Percentiles rank a stretch among this genome's conserved stretches.
phyloP scores from a whole-genome alignment of 108 stramenopile genomes.

The Conticribra guillardii region DNA sequence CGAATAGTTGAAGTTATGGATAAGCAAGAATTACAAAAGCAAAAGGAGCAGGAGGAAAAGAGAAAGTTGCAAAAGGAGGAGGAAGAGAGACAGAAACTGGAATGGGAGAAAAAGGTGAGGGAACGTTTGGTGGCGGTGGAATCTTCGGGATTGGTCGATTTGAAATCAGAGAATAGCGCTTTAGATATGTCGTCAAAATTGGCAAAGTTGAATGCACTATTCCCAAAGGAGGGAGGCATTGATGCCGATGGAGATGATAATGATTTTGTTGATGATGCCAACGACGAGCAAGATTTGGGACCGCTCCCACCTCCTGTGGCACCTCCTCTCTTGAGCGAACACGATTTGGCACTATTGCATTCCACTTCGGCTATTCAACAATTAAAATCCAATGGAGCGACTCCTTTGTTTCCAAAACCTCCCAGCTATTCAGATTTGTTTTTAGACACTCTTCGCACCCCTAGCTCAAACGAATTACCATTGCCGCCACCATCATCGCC shows the following conservation, averaged over 20 bases:
- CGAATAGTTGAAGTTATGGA: slow-evolving; percentile 80
- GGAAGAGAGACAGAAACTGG: slow-evolving; percentile 34
- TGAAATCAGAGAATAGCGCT: slow-evolving; percentile 19
- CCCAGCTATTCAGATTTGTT: slow-evolving; percentile 42
- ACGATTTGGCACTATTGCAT: slow-evolving; percentile 27
- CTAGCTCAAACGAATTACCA: slow-evolving; percentile 1
- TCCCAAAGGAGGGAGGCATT: slow-evolving; percentile 17
- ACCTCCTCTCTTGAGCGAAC: slow-evolving; percentile 29
- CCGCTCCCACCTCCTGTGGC: slow-evolving; percentile 35
- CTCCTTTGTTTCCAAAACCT: slow-evolving; percentile 35
- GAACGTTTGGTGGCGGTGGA: slow-evolving; percentile 35
- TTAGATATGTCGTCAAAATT: slow-evolving; percentile 33
- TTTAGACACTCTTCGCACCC: slow-evolving; percentile 33
- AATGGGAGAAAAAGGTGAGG: slow-evolving; percentile 52
- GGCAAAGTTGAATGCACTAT: slow-evolving; percentile 34
- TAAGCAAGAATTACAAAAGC: slow-evolving; percentile 59
- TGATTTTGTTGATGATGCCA: slow-evolving; percentile 2
- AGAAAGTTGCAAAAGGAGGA: slow-evolving; percentile 20
- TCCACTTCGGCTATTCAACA: slow-evolving; percentile 37
- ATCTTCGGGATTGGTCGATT: slow-evolving; percentile 14
- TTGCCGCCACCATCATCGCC: slow-evolving; percentile 11
- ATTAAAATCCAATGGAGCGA: slow-evolving; percentile 48
- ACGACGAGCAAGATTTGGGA: not conserved
- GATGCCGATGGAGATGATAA: not conserved
- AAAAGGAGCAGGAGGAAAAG: slow-evolving; percentile 25